Evolutionary conservation across 2,329 filamentous ascomycete species (phyloP).

Genomic region (Blastomyces parvus): DNA sequence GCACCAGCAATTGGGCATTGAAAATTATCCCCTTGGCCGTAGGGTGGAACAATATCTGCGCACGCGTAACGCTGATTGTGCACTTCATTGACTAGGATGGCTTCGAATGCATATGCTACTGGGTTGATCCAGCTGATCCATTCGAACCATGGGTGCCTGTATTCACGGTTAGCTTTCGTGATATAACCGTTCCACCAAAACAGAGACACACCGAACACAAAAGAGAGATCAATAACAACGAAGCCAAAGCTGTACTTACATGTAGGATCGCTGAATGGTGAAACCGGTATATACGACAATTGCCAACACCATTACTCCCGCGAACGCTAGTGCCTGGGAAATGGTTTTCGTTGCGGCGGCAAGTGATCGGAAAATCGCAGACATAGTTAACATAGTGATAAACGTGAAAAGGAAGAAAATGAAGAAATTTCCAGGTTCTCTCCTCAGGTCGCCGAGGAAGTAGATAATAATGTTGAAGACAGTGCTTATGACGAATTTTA

Average conservation of each 20-base stretch:
- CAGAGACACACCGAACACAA: background rate
- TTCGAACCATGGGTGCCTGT: constrained; percentile 51
- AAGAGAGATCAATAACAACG: background rate
- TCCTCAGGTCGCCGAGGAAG: constrained; percentile 67
- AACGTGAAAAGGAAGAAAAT: constrained; percentile 55
- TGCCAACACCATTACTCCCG: constrained; percentile 44
- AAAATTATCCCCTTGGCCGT: constrained; percentile 40
- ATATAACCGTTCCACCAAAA: constrained; percentile 9
- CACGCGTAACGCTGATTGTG: constrained; percentile 50
- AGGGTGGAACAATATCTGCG: constrained; percentile 38
- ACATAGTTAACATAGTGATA: constrained; percentile 48
- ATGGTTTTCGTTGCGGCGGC: constrained; percentile 51
- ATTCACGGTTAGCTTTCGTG: constrained; percentile 16
- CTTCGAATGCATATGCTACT: constrained; percentile 56
- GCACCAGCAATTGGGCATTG: constrained; percentile 49
- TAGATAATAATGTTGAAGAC: constrained; percentile 74
- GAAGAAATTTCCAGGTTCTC: constrained; percentile 45
- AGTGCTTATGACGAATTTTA: constrained; percentile 64
- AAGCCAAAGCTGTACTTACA: constrained; percentile 14
- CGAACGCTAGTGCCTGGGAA: constrained; percentile 52
- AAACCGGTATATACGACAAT: constrained; percentile 62
- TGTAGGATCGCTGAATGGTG: constrained; percentile 40
- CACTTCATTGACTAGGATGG: constrained; percentile 49
- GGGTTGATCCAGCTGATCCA: constrained; percentile 61
- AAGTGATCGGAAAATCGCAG: constrained; percentile 50